Conservation (phyloP, 1,139 yeast species). For the Pichia sp. region DNA sequence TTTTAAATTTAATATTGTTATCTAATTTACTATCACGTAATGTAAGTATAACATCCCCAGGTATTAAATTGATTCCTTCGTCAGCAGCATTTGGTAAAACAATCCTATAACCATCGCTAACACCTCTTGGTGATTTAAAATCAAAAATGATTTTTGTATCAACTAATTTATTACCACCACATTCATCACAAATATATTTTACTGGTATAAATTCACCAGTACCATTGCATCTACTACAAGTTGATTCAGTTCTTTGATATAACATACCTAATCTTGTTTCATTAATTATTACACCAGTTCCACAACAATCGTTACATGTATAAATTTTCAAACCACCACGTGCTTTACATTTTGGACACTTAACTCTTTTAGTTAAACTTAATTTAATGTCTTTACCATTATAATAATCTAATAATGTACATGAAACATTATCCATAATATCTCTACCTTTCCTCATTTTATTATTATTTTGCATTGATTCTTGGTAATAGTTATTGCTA, state of each 20-base stretch:
- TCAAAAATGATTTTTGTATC: conserved; percentile 46
- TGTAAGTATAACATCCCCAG: conserved; percentile 60
- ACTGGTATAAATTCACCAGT: conserved; percentile 31
- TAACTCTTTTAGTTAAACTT: conserved; percentile 37
- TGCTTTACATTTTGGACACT: conserved; percentile 40
- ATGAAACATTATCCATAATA: conserved; percentile 41
- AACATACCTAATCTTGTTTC: conserved; percentile 28
- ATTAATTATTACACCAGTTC: conserved; percentile 33
- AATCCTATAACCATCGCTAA: conserved; percentile 44
- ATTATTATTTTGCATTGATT: background rate
- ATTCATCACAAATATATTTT: conserved; percentile 34
- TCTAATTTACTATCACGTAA: conserved; percentile 26
- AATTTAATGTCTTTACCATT: conserved; percentile 42
- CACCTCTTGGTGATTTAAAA: conserved; percentile 48
- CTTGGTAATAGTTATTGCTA: background rate
- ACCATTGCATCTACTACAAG: conserved; percentile 36
- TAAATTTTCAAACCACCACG: conserved; percentile 34
- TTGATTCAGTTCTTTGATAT: conserved; percentile 28
- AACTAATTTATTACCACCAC: conserved; percentile 36
- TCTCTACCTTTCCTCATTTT: conserved; percentile 35
- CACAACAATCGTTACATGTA: conserved; percentile 34
- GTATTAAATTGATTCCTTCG: conserved; percentile 50
- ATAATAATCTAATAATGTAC: conserved; percentile 42
- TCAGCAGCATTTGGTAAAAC: conserved; percentile 56
- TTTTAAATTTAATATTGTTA: conserved; percentile 36